Percentiles rank a stretch among this genome's conserved stretches.
phyloP scores from a whole-genome alignment of 2,329 filamentous ascomycete genomes.

The Colletotrichum sansevieriae region DNA sequence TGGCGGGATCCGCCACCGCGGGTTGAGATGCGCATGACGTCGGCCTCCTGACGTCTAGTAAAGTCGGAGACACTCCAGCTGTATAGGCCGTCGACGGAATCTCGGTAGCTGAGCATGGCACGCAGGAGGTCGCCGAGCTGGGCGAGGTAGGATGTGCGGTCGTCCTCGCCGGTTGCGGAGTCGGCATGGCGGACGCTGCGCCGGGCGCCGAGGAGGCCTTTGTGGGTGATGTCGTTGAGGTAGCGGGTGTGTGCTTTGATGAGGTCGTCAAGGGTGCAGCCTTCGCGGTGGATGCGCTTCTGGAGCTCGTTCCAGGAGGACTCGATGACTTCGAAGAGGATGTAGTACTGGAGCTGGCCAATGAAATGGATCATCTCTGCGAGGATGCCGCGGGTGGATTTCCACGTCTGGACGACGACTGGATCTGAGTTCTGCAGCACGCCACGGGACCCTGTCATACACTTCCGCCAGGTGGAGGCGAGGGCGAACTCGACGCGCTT shows the following conservation, averaged over 20 bases:
- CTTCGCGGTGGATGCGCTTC: slow-evolving; percentile 82
- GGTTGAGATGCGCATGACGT: slow-evolving; percentile 76
- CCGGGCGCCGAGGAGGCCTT: slow-evolving; percentile 87
- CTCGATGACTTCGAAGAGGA: slow-evolving; percentile 98
- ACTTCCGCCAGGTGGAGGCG: slow-evolving; percentile 90
- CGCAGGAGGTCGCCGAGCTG: slow-evolving; percentile 94
- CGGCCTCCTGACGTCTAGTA: slow-evolving; percentile 87
- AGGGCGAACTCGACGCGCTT: slow-evolving; percentile 98
- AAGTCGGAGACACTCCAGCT: slow-evolving; percentile 96
- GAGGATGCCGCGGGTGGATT: slow-evolving; percentile 85
- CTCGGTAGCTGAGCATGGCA: slow-evolving; percentile 93
- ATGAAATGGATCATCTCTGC: slow-evolving; percentile 99
- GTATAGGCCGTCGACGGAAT: slow-evolving; percentile 93
- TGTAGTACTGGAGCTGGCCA: slow-evolving; percentile 97
- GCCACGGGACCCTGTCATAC: slow-evolving; percentile 94
- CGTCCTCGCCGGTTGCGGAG: slow-evolving; percentile 68
- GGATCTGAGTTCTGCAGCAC: slow-evolving; percentile 82
- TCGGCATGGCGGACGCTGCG: slow-evolving; percentile 57
- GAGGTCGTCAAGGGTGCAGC: slow-evolving; percentile 93
- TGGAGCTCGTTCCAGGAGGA: slow-evolving; percentile 94
- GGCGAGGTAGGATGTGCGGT: slow-evolving; percentile 82
- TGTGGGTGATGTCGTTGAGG: slow-evolving; percentile 93
- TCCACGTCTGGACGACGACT: slow-evolving; percentile 85
- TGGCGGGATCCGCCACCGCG: slow-evolving; percentile 48
- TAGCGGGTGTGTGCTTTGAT: slow-evolving; percentile 93